Conservation (phyloP, 352 stramenopile genomes). For the Sclerospora graminicola region DNA sequence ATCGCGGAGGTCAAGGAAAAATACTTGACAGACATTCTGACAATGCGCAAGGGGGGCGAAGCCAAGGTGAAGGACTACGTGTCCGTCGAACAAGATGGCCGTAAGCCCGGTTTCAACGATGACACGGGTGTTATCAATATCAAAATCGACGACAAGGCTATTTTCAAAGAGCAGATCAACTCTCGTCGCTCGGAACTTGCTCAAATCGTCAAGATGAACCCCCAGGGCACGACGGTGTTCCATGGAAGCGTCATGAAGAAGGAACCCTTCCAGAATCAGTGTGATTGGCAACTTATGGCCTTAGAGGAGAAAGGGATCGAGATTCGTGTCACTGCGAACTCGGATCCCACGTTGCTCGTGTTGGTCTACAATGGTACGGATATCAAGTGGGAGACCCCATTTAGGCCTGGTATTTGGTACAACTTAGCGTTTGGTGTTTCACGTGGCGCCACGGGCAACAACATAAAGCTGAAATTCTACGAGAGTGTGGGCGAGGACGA, state of each 20-base stretch:
- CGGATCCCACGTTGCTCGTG: constrained; percentile 37
- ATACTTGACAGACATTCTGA: constrained; percentile 49
- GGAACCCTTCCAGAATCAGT: constrained; percentile 24
- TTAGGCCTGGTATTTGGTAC: constrained; percentile 47
- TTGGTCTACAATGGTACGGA: constrained; percentile 39
- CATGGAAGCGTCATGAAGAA: constrained; percentile 45
- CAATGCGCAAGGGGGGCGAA: constrained; percentile 24
- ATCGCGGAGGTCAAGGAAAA: constrained; percentile 18
- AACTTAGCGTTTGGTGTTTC: constrained; percentile 53
- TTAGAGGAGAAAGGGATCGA: constrained; percentile 50
- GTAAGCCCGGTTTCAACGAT: constrained; percentile 31
- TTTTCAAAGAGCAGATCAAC: constrained; percentile 31
- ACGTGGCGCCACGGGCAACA: background rate
- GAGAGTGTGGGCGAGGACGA: constrained; percentile 32
- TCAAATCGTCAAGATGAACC: constrained; percentile 35
- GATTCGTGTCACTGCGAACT: constrained; percentile 43
- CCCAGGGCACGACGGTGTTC: constrained; percentile 42
- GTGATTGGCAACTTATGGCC: constrained; percentile 51
- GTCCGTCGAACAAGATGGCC: constrained; percentile 22
- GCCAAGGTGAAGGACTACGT: constrained; percentile 16
- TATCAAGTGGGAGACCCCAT: constrained; percentile 42
- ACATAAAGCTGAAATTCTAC: constrained; percentile 38
- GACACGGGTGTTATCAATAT: constrained; percentile 16
- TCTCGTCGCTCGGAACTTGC: constrained; percentile 61
- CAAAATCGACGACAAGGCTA: constrained; percentile 3